Percentiles rank a stretch among this genome's conserved stretches.
Evolutionary conservation across 768 basidiomycete genomes (phyloP).

Genomic region (Daedaleopsis sinensis): DNA sequence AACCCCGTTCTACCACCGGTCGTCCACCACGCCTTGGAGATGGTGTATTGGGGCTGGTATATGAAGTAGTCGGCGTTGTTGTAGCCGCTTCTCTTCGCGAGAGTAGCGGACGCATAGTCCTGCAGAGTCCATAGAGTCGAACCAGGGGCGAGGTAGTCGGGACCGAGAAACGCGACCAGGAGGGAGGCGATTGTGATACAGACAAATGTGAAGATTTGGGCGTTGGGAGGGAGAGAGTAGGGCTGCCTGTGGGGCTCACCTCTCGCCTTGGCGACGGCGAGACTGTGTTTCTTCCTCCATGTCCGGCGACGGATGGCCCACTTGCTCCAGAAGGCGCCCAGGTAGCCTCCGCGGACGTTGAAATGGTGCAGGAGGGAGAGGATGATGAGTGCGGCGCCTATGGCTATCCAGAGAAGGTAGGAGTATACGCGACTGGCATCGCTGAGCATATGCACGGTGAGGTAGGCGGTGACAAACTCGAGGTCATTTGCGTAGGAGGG

Average conservation of each 20-base stretch:
- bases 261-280: conserved; percentile 36
- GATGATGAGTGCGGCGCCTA: conserved; percentile 44
- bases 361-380: conserved; percentile 48
- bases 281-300: conserved; percentile 52
- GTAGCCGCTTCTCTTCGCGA: conserved; percentile 17
- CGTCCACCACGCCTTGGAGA: conserved; percentile 73
- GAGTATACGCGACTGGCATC: conserved; percentile 55
- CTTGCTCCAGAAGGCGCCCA: conserved; percentile 59
- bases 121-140: conserved; percentile 42
- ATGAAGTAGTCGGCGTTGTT: conserved; percentile 39
- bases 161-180: conserved; percentile 57
- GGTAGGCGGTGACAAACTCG: conserved; percentile 59
- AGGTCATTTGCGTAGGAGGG: conserved; percentile 47
- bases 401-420: conserved; percentile 60
- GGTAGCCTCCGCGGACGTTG: conserved; percentile 41
- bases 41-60: conserved; percentile 57
- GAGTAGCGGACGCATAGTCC: conserved; percentile 32
- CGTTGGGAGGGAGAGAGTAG: conserved; percentile 59
- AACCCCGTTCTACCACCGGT: conserved; percentile 66
- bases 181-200: conserved; percentile 47
- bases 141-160: conserved; percentile 66
- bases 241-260: conserved; percentile 45
- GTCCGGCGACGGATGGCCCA: conserved; percentile 61
- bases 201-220: conserved; percentile 55
- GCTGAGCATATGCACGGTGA: conserved; percentile 58